phyloP scores from a whole-genome alignment of 1,284 basidiomycete genomes.

The Sporisorium graminicola region DNA sequence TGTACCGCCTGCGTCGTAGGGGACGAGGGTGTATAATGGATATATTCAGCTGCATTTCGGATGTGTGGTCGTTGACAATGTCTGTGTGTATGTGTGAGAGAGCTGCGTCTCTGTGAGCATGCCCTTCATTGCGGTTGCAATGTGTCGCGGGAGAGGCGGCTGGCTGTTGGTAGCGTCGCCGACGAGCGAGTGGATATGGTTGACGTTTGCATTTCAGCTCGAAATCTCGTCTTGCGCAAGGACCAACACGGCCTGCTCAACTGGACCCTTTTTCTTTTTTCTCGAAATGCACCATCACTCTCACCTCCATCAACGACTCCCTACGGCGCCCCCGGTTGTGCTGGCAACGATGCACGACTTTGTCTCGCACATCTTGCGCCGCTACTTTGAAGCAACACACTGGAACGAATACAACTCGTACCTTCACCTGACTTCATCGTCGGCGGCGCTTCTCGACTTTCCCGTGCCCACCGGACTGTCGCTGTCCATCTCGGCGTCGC shows the following conservation, averaged over 20 bases:
- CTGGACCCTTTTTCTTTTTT: constrained; percentile 13
- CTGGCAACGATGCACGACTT: constrained; percentile 64
- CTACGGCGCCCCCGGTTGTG: not conserved
- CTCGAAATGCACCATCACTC: constrained; percentile 1
- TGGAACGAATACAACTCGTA: constrained; percentile 98
- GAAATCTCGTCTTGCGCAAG: not conserved
- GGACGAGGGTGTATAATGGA: too few species aligned
- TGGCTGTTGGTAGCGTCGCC: too few species aligned
- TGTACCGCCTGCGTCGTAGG: constrained; percentile 26
- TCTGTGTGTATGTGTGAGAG: not conserved
- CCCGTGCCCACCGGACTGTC: constrained; percentile 82
- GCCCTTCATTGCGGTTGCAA: too few species aligned
- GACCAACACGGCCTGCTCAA: not conserved
- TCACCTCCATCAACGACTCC: not conserved
- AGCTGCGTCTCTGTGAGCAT: too few species aligned
- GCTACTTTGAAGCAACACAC: constrained; percentile 88
- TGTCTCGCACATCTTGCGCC: constrained; percentile 82
- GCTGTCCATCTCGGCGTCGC: constrained; percentile 86
- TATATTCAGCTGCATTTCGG: too few species aligned
- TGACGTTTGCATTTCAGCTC: too few species aligned
- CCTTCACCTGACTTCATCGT: constrained; percentile 87
- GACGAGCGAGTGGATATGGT: too few species aligned
- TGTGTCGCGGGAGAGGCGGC: too few species aligned
- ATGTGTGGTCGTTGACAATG: too few species aligned
- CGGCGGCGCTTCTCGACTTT: constrained; percentile 81